A percentile compares a stretch with the other conserved stretches of the same genome.
These are phyloP conservation scores for Exophiala dermatitidis DNA, from an alignment of 2,329 filamentous ascomycete genomes.

Conservation along the genomic window DNA sequence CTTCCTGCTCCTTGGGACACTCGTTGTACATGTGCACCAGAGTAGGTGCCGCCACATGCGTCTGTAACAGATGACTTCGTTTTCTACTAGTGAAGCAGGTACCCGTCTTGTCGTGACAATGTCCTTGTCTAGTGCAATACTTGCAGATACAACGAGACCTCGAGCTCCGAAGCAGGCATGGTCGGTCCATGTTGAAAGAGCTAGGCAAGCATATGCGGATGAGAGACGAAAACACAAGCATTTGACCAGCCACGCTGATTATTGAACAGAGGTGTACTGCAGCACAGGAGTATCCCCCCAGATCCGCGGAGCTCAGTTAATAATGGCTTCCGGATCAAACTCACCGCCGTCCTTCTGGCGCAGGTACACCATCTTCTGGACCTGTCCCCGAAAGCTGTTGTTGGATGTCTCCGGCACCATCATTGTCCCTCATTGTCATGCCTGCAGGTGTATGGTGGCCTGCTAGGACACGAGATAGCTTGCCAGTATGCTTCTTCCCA, in stretches of 20 bases:
- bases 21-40: not conserved
- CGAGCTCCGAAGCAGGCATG: too few relatives aligned
- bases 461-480: constrained; percentile 7
- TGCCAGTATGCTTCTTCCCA: constrained; percentile 5
- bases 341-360: constrained; percentile 27
- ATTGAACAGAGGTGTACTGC: too few relatives aligned
- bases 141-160: too few relatives aligned
- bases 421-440: not conserved
- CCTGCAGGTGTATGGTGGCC: constrained; percentile 3
- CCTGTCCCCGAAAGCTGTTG: constrained; percentile 24
- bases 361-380: constrained; percentile 28
- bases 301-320: not conserved
- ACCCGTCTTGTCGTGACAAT: not conserved
- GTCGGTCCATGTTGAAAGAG: too few relatives aligned
- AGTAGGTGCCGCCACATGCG: not conserved
- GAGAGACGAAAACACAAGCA: too few relatives aligned
- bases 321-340: not conserved
- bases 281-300: too few relatives aligned
- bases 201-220: too few relatives aligned
- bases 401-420: not conserved
- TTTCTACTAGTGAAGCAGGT: not conserved
- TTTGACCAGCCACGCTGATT: too few relatives aligned
- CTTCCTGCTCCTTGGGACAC: too few relatives aligned
- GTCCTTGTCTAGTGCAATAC: too few relatives aligned
- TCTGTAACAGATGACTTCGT: not conserved